A percentile compares a stretch with the other conserved stretches of the same genome.
These are phyloP conservation scores for barley (Hordeum vulgare) DNA, from an alignment of 176 grass and related monocot genomes.

Conservation along the genomic window MorexV3_pseudomolecules_assembly NC_058520.1:19128058-19128557, in stretches of 20 bases:
- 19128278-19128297: constrained; percentile 81
- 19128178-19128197: constrained; percentile 86
- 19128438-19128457: background rate
- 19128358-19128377: constrained; percentile 43
- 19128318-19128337: too few relatives aligned
- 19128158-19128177: constrained; percentile 54
- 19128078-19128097: constrained; percentile 82
- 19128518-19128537: constrained; percentile 64
- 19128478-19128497: constrained; percentile 65
- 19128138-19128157: constrained; percentile 47
- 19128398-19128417: constrained; percentile 36
- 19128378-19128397: constrained; percentile 46
- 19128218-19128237: constrained; percentile 69
- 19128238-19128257: constrained; percentile 74
- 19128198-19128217: constrained; percentile 76
- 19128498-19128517: constrained; percentile 71
- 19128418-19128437: constrained; percentile 30
- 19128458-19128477: constrained; percentile 35
- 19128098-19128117: constrained; percentile 77
- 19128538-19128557: constrained; percentile 72
- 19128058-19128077: constrained; percentile 48
- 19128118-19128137: constrained; percentile 66
- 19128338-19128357: constrained; percentile 30
- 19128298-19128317: constrained; percentile 68
- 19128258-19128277: constrained; percentile 67